phyloP scores from a whole-genome alignment of 352 stramenopile genomes.

The Globisporangium cederbergense region DNA sequence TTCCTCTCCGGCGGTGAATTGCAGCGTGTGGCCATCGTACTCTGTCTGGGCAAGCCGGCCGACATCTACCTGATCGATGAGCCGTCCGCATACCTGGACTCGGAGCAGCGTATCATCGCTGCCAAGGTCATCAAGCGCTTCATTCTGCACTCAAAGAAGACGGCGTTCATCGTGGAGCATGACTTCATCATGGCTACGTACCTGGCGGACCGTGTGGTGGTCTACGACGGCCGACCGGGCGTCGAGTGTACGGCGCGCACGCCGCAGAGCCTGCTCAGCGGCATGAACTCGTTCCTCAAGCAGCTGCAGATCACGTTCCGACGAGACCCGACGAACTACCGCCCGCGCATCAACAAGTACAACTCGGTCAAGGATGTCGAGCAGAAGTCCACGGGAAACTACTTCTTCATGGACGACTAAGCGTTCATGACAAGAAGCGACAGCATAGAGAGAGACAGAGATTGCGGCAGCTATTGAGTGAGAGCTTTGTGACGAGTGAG shows the following conservation, averaged over 20 bases:
- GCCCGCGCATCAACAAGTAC: conserved; percentile 96
- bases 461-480: not conserved
- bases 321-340: conserved; percentile 98
- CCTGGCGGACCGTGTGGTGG: conserved; percentile 95
- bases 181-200: conserved; percentile 99
- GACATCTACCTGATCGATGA: conserved; percentile 99
- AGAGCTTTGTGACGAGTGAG: not conserved
- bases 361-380: conserved; percentile 97
- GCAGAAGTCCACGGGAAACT: conserved; percentile 97
- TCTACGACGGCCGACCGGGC: conserved; percentile 94
- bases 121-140: conserved; percentile 99
- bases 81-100: conserved; percentile 98
- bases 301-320: conserved; percentile 99
- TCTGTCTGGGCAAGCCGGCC: conserved; percentile 97
- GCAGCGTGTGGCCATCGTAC: conserved; percentile 97
- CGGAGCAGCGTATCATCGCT: conserved; percentile 98
- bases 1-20: conserved; percentile 98
- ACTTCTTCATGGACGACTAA: conserved; percentile 99
- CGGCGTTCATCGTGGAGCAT: conserved; percentile 99
- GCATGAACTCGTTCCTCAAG: conserved; percentile 99
- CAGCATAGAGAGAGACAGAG: not conserved
- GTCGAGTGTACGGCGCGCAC: conserved; percentile 96
- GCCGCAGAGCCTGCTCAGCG: conserved; percentile 93
- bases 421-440: conserved; percentile 7
- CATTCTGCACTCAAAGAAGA: conserved; percentile 99